Conservation (phyloP, 225 moss, liverwort and hornwort genomes). For the Sphagnum tenellum region DNA sequence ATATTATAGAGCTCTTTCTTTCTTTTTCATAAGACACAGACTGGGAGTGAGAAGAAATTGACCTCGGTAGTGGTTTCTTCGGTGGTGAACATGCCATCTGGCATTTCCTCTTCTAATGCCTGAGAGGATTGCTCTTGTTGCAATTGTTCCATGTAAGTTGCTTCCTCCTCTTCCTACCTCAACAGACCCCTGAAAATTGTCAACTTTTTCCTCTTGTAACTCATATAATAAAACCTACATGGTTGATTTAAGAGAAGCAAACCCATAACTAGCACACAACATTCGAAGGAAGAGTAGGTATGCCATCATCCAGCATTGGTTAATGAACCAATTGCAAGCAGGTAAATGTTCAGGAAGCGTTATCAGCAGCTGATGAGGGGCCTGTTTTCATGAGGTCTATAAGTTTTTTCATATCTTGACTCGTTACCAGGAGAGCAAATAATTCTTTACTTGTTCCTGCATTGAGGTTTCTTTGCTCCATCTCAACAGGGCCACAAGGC, state of each 20-base stretch:
- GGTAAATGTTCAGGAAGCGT: slow-evolving; percentile 78
- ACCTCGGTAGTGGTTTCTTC: slow-evolving; percentile 38
- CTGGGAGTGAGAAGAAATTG: neutral
- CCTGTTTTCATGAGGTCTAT: slow-evolving; percentile 61
- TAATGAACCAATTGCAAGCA: slow-evolving; percentile 89
- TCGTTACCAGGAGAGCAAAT: no score
- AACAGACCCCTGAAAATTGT: no score
- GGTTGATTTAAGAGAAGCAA: no score
- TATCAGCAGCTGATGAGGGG: slow-evolving; percentile 61
- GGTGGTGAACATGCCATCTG: slow-evolving; percentile 26
- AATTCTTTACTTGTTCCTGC: neutral
- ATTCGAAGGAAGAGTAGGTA: neutral
- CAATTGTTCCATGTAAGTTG: slow-evolving; percentile 43
- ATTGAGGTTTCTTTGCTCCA: neutral
- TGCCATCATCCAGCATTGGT: slow-evolving; percentile 98
- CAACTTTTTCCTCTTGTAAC: no score
- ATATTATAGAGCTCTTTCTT: no score
- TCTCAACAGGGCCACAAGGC: neutral
- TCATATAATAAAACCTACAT: no score
- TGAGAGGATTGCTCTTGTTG: slow-evolving; percentile 20
- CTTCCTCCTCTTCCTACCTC: slow-evolving; percentile 43
- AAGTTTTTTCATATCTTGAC: neutral
- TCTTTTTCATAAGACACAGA: neutral
- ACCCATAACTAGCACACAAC: no score
- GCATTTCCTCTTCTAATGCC: slow-evolving; percentile 14